Percentiles rank a stretch among this genome's conserved stretches.
Evolutionary conservation across 257 asterid genomes (phyloP).

Genomic region (Penstemon davidsonii): DNA sequence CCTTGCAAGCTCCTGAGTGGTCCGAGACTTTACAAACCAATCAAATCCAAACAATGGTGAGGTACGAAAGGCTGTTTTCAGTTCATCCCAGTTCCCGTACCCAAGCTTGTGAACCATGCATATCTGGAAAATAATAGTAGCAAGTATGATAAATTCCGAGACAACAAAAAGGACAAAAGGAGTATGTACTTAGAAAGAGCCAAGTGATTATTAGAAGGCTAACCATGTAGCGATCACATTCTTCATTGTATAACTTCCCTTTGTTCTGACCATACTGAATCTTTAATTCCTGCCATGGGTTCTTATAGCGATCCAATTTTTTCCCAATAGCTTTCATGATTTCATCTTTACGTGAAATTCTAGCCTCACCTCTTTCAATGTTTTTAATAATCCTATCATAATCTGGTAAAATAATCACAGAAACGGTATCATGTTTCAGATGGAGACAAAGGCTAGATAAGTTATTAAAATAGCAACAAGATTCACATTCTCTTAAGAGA

Average conservation of each 20-base stretch:
- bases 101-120: slow-evolving; percentile 99
- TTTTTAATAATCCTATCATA: slow-evolving; percentile 91
- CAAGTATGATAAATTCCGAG: slow-evolving; percentile 3
- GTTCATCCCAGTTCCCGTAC: slow-evolving; percentile 98
- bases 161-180: background rate
- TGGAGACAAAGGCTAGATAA: background rate
- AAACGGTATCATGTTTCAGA: background rate
- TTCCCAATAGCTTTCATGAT: slow-evolving; percentile 97
- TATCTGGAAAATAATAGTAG: slow-evolving; percentile 42
- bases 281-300: slow-evolving; percentile 96
- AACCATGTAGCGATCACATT: slow-evolving; percentile 99
- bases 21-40: slow-evolving; percentile 98
- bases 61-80: slow-evolving; percentile 95
- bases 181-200: background rate
- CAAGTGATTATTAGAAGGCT: slow-evolving; percentile 20
- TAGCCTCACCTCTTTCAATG: slow-evolving; percentile 97
- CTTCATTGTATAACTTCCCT: slow-evolving; percentile 97
- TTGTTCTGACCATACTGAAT: slow-evolving; percentile 99
- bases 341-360: slow-evolving; percentile 95
- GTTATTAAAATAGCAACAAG: background rate
- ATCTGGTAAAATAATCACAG: slow-evolving; percentile 47
- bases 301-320: slow-evolving; percentile 92
- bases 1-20: slow-evolving; percentile 98
- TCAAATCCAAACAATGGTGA: slow-evolving; percentile 95
- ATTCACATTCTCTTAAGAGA: slow-evolving; percentile 2